Base-by-base conservation (phyloP, 2,329 filamentous ascomycete genomes). In the Rutstroemia sp. region DNA sequence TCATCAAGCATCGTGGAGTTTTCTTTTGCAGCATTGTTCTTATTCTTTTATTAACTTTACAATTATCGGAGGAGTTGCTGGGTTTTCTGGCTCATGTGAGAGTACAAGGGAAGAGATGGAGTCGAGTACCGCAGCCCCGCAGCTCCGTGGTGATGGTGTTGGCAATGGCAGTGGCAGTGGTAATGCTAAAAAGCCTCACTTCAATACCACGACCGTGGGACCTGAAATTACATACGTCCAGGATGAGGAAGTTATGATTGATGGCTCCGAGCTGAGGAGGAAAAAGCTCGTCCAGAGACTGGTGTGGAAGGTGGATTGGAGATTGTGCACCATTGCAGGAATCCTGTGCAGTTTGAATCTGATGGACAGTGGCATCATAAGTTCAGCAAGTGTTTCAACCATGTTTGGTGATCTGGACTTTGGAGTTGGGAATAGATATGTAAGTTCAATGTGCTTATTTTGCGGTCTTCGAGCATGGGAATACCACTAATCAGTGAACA, bases 291-390 rank as follows among this genome's bases (percentile, higher is more conserved):
- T 79, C 62, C 73, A 68, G 34, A 75, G 69, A 44, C 71, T 87
- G 30, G 78, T 83, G 17, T 73, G 77, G 58, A 88, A 87, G 68
- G 77, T 87, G 52, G 86, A 89, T 66, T 65, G 87, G 46, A 78
- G 86, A 23, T 73, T 89, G 2, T 88, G 85, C 70, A 84, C 79
- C 25, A 88, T 89, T 60, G 84, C 84, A 1, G 84, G 84, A 1
- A 76, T 88, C n/a, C 72, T 89, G 3, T 88, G 84, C 71, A 83
- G 79, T 60, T 75, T 89, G 57, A 85, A 88, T 67, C 73, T 89
- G 12, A 75, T 89, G 14, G 86, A 89, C 71, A 82, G 79, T 49
- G 84, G 84, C 42, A 84, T 89, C 62, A 83, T 89, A 56, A 84
- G 81, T 1, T 84, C 80, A 6, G 86, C 85, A 0, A 83, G 83